phyloP scores from a whole-genome alignment of 345 rosid species.

The Linum trigynum region DNA sequence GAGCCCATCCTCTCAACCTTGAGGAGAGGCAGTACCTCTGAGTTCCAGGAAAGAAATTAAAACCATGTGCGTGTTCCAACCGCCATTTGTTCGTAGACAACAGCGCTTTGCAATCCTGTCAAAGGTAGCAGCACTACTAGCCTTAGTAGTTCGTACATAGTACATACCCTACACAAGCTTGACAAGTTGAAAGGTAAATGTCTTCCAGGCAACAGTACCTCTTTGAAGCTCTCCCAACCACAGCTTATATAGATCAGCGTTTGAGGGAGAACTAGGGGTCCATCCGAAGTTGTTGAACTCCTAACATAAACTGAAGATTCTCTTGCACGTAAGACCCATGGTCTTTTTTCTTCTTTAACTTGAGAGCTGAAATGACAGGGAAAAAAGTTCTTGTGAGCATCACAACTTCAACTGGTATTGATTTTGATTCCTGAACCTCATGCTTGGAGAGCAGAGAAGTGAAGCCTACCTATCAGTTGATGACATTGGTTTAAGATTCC shows the following conservation, averaged over 20 bases:
- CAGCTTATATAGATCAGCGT: slow-evolving; percentile 91
- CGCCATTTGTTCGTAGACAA: slow-evolving; percentile 60
- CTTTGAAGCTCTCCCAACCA: slow-evolving; percentile 96
- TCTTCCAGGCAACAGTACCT: slow-evolving; percentile 34
- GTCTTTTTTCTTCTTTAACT: slow-evolving; percentile 79
- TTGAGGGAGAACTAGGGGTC: slow-evolving; percentile 46
- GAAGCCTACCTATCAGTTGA: slow-evolving; percentile 41
- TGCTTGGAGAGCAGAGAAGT: not conserved
- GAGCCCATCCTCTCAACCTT: not conserved
- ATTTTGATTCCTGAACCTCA: not conserved
- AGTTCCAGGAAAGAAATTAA: slow-evolving; percentile 91
- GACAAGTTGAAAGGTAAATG: slow-evolving; percentile 5
- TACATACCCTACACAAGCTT: not conserved
- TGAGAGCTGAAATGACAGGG: slow-evolving; percentile 31
- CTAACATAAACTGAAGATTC: slow-evolving; percentile 65
- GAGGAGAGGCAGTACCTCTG: slow-evolving; percentile 43
- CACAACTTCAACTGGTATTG: not conserved
- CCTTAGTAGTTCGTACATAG: not conserved
- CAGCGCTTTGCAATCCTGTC: slow-evolving; percentile 73
- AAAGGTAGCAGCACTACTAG: slow-evolving; percentile 10
- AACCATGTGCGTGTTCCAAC: slow-evolving; percentile 78
- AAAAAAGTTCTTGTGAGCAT: slow-evolving; percentile 1
- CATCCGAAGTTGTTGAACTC: slow-evolving; percentile 34
- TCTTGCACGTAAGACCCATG: slow-evolving; percentile 84
- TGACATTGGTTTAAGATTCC: slow-evolving; percentile 37